Evolutionary conservation across 2,329 filamentous ascomycete genomes (phyloP).

Genomic region (Paecilomyces sp.): DNA sequence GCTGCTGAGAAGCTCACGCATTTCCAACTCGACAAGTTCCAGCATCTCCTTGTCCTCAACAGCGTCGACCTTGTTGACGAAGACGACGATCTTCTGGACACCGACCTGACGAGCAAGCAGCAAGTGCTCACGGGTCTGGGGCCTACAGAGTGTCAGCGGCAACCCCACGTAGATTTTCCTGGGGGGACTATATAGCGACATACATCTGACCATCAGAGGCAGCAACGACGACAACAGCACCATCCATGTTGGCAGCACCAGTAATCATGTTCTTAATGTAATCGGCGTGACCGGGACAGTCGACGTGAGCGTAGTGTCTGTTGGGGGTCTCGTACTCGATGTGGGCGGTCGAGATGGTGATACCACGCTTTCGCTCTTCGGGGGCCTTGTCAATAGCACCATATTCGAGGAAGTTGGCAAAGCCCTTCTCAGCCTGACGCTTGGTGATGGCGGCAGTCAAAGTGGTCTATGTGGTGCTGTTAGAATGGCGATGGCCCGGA

Average conservation of each 20-base stretch:
- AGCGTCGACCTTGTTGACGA: constrained; percentile 99
- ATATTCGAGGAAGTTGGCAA: constrained; percentile 94
- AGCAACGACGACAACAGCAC: constrained; percentile 96
- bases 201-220: constrained; percentile 97
- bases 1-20: constrained; percentile 87
- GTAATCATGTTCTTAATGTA: constrained; percentile 99
- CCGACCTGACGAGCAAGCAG: constrained; percentile 96
- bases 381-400: constrained; percentile 97
- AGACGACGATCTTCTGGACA: constrained; percentile 96
- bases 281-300: constrained; percentile 99
- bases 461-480: constrained; percentile 62
- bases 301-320: constrained; percentile 98
- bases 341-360: constrained; percentile 97
- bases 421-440: constrained; percentile 88
- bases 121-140: constrained; percentile 97
- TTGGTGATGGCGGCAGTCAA: constrained; percentile 98
- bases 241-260: constrained; percentile 98
- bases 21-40: constrained; percentile 99
- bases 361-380: constrained; percentile 99
- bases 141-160: constrained; percentile 42
- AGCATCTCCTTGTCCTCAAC: constrained; percentile 98
- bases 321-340: constrained; percentile 95
- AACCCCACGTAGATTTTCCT: neutral
- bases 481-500: constrained; percentile 6
- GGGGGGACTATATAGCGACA: constrained; percentile 10